Conservation (phyloP, 1,139 yeast genomes). For the Taphrina pruni region DNA sequence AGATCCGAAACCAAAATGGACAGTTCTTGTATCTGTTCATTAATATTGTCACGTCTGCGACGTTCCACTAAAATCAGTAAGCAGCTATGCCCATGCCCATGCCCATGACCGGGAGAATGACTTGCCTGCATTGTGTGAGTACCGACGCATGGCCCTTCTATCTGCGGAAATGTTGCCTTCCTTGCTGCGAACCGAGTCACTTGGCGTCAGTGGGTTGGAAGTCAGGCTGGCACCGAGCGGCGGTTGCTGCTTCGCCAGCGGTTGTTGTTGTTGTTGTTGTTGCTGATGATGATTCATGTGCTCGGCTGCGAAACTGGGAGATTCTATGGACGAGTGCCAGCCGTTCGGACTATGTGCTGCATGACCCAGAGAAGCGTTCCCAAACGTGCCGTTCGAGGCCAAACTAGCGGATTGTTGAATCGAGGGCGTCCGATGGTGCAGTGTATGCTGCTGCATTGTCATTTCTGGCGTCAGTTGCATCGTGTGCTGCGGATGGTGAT, state of each 20-base stretch:
- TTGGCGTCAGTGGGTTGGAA: background rate
- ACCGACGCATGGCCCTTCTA: slow-evolving; percentile 56
- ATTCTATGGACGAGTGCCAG: slow-evolving; percentile 29
- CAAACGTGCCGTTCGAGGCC: slow-evolving; percentile 18
- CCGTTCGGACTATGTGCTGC: slow-evolving; percentile 16
- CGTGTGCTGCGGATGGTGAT: slow-evolving; percentile 2
- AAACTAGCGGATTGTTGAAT: slow-evolving; percentile 1
- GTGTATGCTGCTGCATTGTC: slow-evolving; percentile 6
- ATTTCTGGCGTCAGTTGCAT: background rate
- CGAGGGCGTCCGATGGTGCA: slow-evolving; percentile 10
- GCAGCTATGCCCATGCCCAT: background rate
- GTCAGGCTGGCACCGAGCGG: background rate
- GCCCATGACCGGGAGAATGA: background rate
- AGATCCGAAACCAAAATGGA: slow-evolving; percentile 70
- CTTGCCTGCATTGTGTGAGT: slow-evolving; percentile 52
- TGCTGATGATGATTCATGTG: background rate
- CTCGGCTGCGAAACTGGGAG: slow-evolving; percentile 5
- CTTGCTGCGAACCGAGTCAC: background rate
- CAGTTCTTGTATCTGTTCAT: slow-evolving; percentile 84
- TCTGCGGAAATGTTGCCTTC: slow-evolving; percentile 47
- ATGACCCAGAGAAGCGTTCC: slow-evolving; percentile 7
- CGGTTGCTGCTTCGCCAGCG: no score
- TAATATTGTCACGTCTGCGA: slow-evolving; percentile 83
- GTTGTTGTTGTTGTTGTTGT: no score
- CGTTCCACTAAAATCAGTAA: slow-evolving; percentile 56